A percentile compares a stretch with the other conserved stretches of the same genome.
Conservation (phyloP, 2,329 filamentous ascomycete species). For the Ambrosiella xylebori region DNA sequence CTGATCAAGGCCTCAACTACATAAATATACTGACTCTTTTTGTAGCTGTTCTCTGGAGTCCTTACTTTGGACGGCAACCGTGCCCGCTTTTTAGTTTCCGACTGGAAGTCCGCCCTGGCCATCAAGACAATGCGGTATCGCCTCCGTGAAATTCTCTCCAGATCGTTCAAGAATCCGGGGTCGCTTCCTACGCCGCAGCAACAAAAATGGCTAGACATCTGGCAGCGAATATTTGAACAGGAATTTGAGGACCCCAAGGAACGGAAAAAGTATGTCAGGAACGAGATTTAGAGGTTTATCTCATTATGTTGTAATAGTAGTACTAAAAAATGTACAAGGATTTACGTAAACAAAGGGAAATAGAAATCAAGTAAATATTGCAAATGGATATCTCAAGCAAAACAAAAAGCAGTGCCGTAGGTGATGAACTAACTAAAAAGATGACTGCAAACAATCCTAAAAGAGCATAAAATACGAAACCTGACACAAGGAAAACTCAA, state of each 20-base stretch:
- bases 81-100: constrained; percentile 61
- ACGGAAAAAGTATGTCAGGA: constrained; percentile 1
- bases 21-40: not conserved
- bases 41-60: constrained; percentile 67
- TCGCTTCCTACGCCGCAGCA: constrained; percentile 48
- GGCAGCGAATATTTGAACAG: constrained; percentile 46
- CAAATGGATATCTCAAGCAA: not conserved
- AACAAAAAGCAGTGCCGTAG: not conserved
- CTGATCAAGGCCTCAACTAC: too few relatives aligned
- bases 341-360: not conserved
- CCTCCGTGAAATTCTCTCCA: constrained; percentile 57
- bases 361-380: not conserved
- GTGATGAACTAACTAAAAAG: not conserved
- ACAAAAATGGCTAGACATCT: constrained; percentile 56
- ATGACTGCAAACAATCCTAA: not conserved
- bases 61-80: constrained; percentile 77
- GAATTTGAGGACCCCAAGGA: constrained; percentile 7
- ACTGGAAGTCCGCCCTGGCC: constrained; percentile 86
- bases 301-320: not conserved
- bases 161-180: constrained; percentile 51
- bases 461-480: not conserved
- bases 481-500: not conserved
- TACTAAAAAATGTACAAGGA: not conserved
- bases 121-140: constrained; percentile 62
- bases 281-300: not conserved